These are phyloP conservation scores for Pseudonitzschia delicatissima DNA, from an alignment of 108 stramenopile genomes.

Conservation along the genomic window DNA sequence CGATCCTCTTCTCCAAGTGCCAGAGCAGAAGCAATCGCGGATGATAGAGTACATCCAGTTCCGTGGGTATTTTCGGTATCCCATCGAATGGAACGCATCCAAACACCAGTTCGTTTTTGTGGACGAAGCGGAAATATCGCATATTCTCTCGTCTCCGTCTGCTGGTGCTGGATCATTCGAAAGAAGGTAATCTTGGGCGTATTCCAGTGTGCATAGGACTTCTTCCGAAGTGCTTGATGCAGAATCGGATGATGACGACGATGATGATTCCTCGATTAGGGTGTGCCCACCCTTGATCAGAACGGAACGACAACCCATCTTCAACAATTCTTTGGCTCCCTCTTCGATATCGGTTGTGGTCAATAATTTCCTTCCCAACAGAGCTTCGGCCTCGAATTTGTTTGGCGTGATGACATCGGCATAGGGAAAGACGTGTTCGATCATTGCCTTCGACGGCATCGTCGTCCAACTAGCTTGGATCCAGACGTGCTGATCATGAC, in stretches of 20 bases:
- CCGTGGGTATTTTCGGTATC: slow-evolving; percentile 82
- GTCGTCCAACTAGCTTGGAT: no score
- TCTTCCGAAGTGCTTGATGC: slow-evolving; percentile 22
- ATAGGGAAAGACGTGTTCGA: slow-evolving; percentile 73
- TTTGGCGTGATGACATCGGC: slow-evolving; percentile 89
- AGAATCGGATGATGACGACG: slow-evolving; percentile 2
- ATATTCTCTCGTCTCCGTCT: slow-evolving; percentile 49
- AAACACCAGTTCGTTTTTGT: slow-evolving; percentile 53
- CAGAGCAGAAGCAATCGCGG: slow-evolving; percentile 83
- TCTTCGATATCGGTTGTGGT: slow-evolving; percentile 73
- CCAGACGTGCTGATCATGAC: no score
- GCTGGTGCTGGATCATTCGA: slow-evolving; percentile 23
- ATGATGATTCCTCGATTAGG: slow-evolving; percentile 33
- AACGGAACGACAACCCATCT: slow-evolving; percentile 64
- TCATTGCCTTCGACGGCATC: slow-evolving; percentile 77
- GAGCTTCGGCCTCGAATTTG: slow-evolving; percentile 88
- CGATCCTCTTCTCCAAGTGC: slow-evolving; percentile 67
- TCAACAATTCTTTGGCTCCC: slow-evolving; percentile 72
- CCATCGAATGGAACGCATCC: slow-evolving; percentile 62
- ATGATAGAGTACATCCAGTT: slow-evolving; percentile 89
- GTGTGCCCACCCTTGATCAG: slow-evolving; percentile 93
- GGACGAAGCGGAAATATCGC: slow-evolving; percentile 46
- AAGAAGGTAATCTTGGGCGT: slow-evolving; percentile 74
- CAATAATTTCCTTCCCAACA: slow-evolving; percentile 54
- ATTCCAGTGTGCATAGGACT: slow-evolving; percentile 47